A percentile compares a stretch with the other conserved stretches of the same genome.
These are phyloP conservation scores for Diplodia seriata DNA, from an alignment of 2,329 filamentous ascomycete genomes.

Conservation along the genomic window DNA sequence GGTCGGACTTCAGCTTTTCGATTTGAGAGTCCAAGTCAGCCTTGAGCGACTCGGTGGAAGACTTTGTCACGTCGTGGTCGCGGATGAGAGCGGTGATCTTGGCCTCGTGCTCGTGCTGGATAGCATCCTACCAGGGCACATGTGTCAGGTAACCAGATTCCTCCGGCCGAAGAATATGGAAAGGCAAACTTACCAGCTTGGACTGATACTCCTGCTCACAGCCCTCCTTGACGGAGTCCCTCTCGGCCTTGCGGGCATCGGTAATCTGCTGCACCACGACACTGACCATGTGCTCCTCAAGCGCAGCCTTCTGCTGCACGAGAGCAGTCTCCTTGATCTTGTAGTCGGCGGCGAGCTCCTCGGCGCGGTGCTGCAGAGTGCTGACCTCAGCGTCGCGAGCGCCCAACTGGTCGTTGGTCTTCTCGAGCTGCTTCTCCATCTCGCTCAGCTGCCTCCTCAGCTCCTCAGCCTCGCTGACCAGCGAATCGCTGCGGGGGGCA, in stretches of 20 bases:
- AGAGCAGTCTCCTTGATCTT: constrained; percentile 36
- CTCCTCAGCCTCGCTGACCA: constrained; percentile 25
- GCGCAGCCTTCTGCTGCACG: constrained; percentile 46
- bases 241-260: constrained; percentile 48
- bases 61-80: constrained; percentile 31
- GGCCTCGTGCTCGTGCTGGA: constrained; percentile 33
- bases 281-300: constrained; percentile 52
- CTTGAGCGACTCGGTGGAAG: constrained; percentile 25
- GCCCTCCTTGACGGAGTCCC: constrained; percentile 45
- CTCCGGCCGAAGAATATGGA: neutral
- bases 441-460: constrained; percentile 31
- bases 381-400: constrained; percentile 40
- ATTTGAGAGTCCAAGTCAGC: constrained; percentile 32
- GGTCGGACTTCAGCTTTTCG: constrained; percentile 30
- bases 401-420: constrained; percentile 43
- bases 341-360: constrained; percentile 34
- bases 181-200: constrained; percentile 39
- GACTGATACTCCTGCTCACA: constrained; percentile 44
- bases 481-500: constrained; percentile 21
- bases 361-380: constrained; percentile 42
- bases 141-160: neutral
- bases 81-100: constrained; percentile 32
- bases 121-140: constrained; percentile 22
- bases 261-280: constrained; percentile 51
- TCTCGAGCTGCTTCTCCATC: constrained; percentile 41